phyloP scores from a whole-genome alignment of 495 filamentous ascomycete genomes.

The Apodospora peruviana region DNA sequence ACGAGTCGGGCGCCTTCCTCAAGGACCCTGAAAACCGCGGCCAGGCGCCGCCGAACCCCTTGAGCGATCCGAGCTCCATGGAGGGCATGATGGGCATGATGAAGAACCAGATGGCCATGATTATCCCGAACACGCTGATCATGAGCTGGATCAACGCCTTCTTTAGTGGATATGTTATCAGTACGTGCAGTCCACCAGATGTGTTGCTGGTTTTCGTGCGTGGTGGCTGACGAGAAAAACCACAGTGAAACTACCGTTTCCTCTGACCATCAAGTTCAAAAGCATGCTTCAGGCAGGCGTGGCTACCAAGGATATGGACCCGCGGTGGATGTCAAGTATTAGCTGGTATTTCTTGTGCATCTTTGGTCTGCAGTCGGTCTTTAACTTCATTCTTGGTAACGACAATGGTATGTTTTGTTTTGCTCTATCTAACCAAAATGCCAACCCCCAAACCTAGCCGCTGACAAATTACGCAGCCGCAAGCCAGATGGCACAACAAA shows the following conservation, averaged over 20 bases:
- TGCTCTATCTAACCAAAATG: not conserved
- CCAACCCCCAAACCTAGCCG: not conserved
- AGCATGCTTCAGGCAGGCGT: conserved; percentile 98
- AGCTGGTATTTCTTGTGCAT: conserved; percentile 98
- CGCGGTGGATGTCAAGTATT: conserved; percentile 94
- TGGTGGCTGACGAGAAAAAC: conserved; percentile 7
- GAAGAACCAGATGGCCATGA: conserved; percentile 99
- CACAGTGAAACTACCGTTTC: conserved; percentile 95
- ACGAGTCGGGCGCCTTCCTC: conserved; percentile 77
- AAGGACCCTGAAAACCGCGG: conserved; percentile 83
- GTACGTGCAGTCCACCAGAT: conserved; percentile 45
- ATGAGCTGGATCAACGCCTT: conserved; percentile 99
- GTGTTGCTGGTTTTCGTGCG: too few relatives aligned
- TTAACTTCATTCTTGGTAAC: conserved; percentile 91
- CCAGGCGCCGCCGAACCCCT: conserved; percentile 85
- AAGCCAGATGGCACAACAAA: conserved; percentile 90
- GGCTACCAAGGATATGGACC: conserved; percentile 90
- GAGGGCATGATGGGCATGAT: conserved; percentile 99
- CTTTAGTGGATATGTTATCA: conserved; percentile 95
- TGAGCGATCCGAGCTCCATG: conserved; percentile 97
- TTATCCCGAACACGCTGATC: conserved; percentile 95
- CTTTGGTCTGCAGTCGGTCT: conserved; percentile 95
- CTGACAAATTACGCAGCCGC: conserved; percentile 56
- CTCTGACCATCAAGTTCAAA: conserved; percentile 96
- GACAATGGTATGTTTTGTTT: conserved; percentile 70